Evolutionary conservation across 129 eudicot species (phyloP).

Genomic region (Flaveria sonorensis): DNA sequence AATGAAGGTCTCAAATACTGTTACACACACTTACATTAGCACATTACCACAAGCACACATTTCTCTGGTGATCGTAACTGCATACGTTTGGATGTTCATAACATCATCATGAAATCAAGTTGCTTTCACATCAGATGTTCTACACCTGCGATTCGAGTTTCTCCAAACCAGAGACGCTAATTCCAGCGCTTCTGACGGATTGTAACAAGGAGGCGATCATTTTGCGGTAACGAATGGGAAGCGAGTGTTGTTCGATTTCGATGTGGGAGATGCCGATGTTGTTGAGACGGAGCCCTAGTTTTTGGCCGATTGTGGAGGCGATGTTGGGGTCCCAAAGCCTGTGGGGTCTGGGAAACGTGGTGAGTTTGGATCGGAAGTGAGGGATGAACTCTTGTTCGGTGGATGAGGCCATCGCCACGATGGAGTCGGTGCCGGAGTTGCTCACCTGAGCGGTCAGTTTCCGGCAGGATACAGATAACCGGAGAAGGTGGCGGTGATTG

Average conservation of each 20-base stretch:
- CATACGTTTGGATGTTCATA: no score
- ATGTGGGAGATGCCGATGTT: slow-evolving; percentile 62
- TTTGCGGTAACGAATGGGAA: slow-evolving; percentile 56
- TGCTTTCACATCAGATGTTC: no score
- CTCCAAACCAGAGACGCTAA: slow-evolving; percentile 54
- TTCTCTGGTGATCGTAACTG: no score
- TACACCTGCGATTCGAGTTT: background rate
- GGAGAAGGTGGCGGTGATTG: slow-evolving; percentile 54
- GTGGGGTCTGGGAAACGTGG: slow-evolving; percentile 60
- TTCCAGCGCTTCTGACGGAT: slow-evolving; percentile 54
- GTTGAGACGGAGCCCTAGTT: slow-evolving; percentile 55
- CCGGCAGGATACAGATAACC: slow-evolving; percentile 69
- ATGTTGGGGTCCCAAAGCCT: slow-evolving; percentile 61
- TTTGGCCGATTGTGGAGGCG: slow-evolving; percentile 72
- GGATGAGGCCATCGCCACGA: slow-evolving; percentile 88
- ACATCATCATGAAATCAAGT: no score
- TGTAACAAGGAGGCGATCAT: slow-evolving; percentile 56
- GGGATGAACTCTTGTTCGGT: slow-evolving; percentile 69
- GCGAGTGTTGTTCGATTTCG: slow-evolving; percentile 50
- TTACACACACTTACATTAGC: no score
- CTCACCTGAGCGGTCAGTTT: slow-evolving; percentile 82
- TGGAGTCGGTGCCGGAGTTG: slow-evolving; percentile 50
- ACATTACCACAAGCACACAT: no score
- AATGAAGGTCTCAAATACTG: no score
- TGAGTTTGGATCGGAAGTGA: slow-evolving; percentile 65